Conservation (phyloP, 352 stramenopile species). For the Peronospora belbahrii region DNA sequence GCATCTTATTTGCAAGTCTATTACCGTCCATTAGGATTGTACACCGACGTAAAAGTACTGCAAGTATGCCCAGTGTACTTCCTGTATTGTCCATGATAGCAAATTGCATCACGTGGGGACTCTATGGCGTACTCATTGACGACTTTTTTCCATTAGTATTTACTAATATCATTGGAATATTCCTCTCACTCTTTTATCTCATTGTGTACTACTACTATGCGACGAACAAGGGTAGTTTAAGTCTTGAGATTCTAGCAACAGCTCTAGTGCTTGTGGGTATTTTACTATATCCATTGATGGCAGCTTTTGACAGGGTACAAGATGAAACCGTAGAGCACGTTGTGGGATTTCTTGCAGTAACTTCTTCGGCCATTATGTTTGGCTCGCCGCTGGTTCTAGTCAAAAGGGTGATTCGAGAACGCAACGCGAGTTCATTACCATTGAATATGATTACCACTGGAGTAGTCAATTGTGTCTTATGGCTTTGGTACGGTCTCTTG, state of each 20-base stretch:
- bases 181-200: conserved; percentile 37
- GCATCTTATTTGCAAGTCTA: conserved; percentile 41
- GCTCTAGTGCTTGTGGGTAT: conserved; percentile 24
- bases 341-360: conserved; percentile 50
- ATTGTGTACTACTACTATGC: conserved; percentile 36
- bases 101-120: conserved; percentile 50
- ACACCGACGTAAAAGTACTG: conserved; percentile 23
- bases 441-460: conserved; percentile 44
- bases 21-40: conserved; percentile 32
- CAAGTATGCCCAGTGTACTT: conserved; percentile 29
- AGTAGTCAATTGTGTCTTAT: conserved; percentile 40
- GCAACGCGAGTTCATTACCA: conserved; percentile 34
- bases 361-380: conserved; percentile 53
- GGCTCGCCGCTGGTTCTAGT: conserved; percentile 46
- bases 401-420: conserved; percentile 39
- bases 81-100: conserved; percentile 53
- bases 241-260: conserved; percentile 23
- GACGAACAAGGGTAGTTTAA: conserved; percentile 13
- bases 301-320: conserved; percentile 9
- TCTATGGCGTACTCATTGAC: conserved; percentile 41
- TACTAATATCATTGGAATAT: conserved; percentile 43
- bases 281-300: conserved; percentile 29
- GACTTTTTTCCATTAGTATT: conserved; percentile 48
- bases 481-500: conserved; percentile 48
- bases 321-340: conserved; percentile 24